These are phyloP conservation scores for Malus hybrid DNA, from an alignment of 331 rosid species.

Conservation along the genomic window DNA sequence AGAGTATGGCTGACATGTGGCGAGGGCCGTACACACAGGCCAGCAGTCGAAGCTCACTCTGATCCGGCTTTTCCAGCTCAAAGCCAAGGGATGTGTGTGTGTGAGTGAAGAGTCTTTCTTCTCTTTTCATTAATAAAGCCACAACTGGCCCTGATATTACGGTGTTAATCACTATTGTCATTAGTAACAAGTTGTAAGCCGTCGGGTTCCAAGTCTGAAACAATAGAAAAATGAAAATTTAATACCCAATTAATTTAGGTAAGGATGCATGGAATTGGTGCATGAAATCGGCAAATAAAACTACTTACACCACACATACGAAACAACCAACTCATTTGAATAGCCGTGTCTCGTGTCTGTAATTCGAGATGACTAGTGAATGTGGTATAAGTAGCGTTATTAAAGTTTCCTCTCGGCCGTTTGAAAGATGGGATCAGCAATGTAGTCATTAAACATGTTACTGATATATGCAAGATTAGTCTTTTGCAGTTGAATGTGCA, in stretches of 20 bases:
- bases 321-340: neutral
- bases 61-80: constrained; percentile 30
- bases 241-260: neutral
- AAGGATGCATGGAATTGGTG: too few species aligned
- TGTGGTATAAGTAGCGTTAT: neutral
- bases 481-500: neutral
- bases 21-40: constrained; percentile 88
- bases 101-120: constrained; percentile 51
- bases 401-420: neutral
- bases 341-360: too few species aligned
- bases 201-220: constrained; percentile 42
- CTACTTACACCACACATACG: neutral
- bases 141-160: constrained; percentile 76
- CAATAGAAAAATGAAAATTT: neutral
- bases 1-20: constrained; percentile 47
- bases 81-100: constrained; percentile 31
- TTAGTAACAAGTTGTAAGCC: constrained; percentile 60
- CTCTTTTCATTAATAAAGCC: constrained; percentile 50
- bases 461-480: neutral
- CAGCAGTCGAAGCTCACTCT: constrained; percentile 49
- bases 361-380: neutral
- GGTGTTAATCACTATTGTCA: constrained; percentile 60
- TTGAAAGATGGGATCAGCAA: neutral
- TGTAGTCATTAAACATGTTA: neutral
- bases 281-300: neutral